Conservation (phyloP, 805 yeast species). For the Metschnikowia colocasiae region DNA sequence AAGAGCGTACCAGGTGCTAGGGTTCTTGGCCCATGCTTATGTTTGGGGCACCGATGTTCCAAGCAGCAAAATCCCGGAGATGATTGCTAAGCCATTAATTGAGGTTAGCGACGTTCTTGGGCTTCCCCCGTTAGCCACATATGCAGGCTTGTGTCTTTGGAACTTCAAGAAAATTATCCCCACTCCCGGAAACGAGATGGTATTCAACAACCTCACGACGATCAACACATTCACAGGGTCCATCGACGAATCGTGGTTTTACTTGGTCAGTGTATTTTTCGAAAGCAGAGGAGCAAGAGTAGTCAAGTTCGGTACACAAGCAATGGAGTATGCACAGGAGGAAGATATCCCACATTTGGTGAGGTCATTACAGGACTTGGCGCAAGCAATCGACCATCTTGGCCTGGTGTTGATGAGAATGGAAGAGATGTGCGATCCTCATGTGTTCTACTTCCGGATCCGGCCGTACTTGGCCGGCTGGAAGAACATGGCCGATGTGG, state of each 20-base stretch:
- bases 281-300: constrained; percentile 79
- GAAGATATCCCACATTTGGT: constrained; percentile 42
- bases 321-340: constrained; percentile 53
- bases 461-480: constrained; percentile 94
- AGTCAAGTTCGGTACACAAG: constrained; percentile 62
- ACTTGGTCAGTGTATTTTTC: constrained; percentile 80
- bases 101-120: constrained; percentile 55
- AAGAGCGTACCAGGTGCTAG: constrained; percentile 76
- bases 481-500: constrained; percentile 86
- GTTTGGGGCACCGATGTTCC: constrained; percentile 78
- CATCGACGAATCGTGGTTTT: constrained; percentile 92
- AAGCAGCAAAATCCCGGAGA: constrained; percentile 58
- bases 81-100: constrained; percentile 68
- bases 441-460: constrained; percentile 77
- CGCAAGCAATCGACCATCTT: constrained; percentile 69
- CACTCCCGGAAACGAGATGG: constrained; percentile 30
- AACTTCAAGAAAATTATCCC: constrained; percentile 68
- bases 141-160: constrained; percentile 87
- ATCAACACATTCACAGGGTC: constrained; percentile 85
- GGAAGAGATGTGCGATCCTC: constrained; percentile 96
- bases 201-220: constrained; percentile 69
- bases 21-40: constrained; percentile 83
- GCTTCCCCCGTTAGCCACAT: constrained; percentile 84
- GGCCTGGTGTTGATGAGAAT: constrained; percentile 72
- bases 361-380: constrained; percentile 55